Conservation (phyloP, 2,329 filamentous ascomycete species). For the Diaporthe citrichinensis region DNA sequence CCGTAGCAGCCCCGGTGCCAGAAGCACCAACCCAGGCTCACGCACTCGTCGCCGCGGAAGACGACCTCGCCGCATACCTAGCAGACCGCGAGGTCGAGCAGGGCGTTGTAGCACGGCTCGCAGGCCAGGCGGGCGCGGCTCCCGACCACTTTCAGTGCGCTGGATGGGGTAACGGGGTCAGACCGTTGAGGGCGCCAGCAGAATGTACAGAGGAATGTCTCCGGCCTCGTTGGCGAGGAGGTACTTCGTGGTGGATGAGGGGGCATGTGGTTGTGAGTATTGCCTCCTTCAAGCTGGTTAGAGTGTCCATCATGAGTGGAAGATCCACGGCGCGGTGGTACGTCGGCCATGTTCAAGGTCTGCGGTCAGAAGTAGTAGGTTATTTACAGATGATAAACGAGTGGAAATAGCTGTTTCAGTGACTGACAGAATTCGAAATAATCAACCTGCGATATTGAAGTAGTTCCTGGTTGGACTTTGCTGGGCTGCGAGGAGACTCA, state of each 20-base stretch:
- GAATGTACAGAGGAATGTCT: slow-evolving; percentile 67
- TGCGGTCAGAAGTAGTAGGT: neutral
- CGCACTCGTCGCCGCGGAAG: slow-evolving; percentile 66
- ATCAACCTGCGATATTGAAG: neutral
- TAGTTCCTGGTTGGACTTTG: neutral
- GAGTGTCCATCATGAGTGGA: neutral
- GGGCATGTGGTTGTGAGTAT: neutral
- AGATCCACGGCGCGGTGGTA: neutral
- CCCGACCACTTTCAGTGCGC: slow-evolving; percentile 56
- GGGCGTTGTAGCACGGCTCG: slow-evolving; percentile 59
- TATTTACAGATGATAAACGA: slow-evolving; percentile 1
- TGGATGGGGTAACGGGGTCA: slow-evolving; percentile 43
- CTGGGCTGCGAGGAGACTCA: neutral
- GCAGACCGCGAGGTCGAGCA: slow-evolving; percentile 69
- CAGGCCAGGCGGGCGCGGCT: slow-evolving; percentile 64
- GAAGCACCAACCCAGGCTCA: slow-evolving; percentile 73
- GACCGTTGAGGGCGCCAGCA: slow-evolving; percentile 60
- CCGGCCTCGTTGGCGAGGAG: neutral
- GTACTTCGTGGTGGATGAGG: neutral
- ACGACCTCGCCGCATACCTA: slow-evolving; percentile 71
- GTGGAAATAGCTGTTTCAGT: neutral
- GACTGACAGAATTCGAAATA: neutral
- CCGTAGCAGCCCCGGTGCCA: slow-evolving; percentile 71
- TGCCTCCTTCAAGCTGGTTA: too few relatives aligned
- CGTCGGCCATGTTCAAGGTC: slow-evolving; percentile 21